Base-by-base conservation (phyloP, 1,284 basidiomycete genomes). In the Tilletia walkeri region DNA sequence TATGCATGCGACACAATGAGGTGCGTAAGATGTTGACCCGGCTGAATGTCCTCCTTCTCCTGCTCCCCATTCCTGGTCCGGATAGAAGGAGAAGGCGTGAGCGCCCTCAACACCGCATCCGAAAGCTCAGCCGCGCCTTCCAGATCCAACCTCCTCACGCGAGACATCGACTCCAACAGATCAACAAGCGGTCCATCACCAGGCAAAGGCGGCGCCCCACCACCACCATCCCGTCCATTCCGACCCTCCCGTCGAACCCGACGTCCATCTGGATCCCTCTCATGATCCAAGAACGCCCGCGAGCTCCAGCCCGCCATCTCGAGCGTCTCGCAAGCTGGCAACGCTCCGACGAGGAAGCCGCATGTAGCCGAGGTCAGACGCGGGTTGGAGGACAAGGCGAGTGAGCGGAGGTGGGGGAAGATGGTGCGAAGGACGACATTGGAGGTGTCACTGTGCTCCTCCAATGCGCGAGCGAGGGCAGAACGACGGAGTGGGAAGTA, bases 91-190 rank as follows among this genome's bases (percentile, higher is more conserved):
- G 91, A 91, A 18, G 78, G 78, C 0, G 90, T 92, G 56, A 95
- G 84, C 0, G 86, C 86, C 16, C 85, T 84, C 24, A 96, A 82
- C 16, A 94, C 87, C 0, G 85, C 85, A 83, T 96, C 93, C 1
- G 88, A 90, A 67, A 95, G 88, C 34, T 90, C 88, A 16, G 84
- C 85, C 2, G 92, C 92, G 72, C 92, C 90, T 81, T 96, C 95
- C 41, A 97, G 85, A 81, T 97, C 95, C 56, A 97, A 84, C 67
- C 88, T 89, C 67, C 89, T 86, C 66, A 97, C 89, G 70, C 86
- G 82, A 0, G 91, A 91, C 5, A 89, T 90, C 10, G 90, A 91
- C 59, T 85, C 84, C 48, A 96, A 84, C 20, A 96, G 86, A 56
- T 87, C 86, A n/a, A 92, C 85, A 9, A 96, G 84, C 2, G 92